These are phyloP conservation scores for Metschnikowia picachoensis DNA, from an alignment of 805 yeast species.

Conservation along the genomic window DNA sequence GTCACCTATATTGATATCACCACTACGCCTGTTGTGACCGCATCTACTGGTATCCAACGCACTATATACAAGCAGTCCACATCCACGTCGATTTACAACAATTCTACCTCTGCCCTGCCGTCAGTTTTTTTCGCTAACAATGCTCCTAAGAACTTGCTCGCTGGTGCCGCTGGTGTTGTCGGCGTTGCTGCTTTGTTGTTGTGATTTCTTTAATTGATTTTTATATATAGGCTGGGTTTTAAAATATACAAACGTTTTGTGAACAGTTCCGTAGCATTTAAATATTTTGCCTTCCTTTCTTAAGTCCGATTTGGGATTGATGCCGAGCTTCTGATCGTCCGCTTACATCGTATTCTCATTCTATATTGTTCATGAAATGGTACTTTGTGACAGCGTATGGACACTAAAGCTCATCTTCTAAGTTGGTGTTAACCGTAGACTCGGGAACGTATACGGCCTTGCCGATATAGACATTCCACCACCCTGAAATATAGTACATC, in stretches of 20 bases:
- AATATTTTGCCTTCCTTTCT: too few species aligned
- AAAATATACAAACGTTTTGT: neutral
- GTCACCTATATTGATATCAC: conserved; percentile 46
- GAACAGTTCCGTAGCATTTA: neutral
- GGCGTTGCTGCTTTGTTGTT: conserved; percentile 39
- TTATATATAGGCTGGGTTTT: conserved; percentile 7
- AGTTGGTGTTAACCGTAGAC: conserved; percentile 6
- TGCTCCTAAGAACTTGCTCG: conserved; percentile 27
- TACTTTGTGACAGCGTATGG: too few species aligned
- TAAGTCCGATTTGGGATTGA: too few species aligned
- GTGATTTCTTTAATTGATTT: conserved; percentile 8
- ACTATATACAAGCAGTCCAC: conserved; percentile 38
- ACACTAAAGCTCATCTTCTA: conserved; percentile 15
- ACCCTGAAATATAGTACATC: conserved; percentile 46
- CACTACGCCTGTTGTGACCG: conserved; percentile 46
- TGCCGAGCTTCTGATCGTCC: too few species aligned
- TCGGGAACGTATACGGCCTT: conserved; percentile 24
- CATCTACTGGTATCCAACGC: conserved; percentile 45
- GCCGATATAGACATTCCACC: conserved; percentile 81
- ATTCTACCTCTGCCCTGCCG: conserved; percentile 21
- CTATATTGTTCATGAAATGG: too few species aligned
- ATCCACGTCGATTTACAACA: conserved; percentile 28
- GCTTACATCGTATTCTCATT: too few species aligned
- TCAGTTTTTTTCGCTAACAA: conserved; percentile 29
- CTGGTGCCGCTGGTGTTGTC: conserved; percentile 39